Evolutionary conservation across 169 alveolate genomes (phyloP).

Genomic region (Eimeria nieschulzi): DNA sequence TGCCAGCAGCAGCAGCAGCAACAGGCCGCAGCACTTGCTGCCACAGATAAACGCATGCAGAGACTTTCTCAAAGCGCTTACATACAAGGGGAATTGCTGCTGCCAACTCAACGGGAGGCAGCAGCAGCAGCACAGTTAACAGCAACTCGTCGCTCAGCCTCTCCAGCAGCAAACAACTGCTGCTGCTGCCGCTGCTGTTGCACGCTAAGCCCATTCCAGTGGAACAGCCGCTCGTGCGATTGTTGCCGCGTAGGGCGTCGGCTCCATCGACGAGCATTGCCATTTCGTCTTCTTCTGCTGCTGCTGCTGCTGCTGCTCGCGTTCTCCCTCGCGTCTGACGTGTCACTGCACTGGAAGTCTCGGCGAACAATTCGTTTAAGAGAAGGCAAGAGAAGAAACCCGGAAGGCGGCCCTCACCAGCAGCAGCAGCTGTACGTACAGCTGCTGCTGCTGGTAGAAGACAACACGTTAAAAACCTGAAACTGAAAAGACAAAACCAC

Average conservation of each 20-base stretch:
- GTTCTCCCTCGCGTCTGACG: too few relatives aligned
- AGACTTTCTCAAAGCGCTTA: background rate
- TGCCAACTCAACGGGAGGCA: constrained; percentile 38
- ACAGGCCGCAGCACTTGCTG: constrained; percentile 42
- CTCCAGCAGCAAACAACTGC: constrained; percentile 16
- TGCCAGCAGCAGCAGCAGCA: constrained; percentile 31
- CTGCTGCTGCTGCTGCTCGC: constrained; percentile 34
- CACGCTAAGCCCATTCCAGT: background rate
- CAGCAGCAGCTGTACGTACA: constrained; percentile 17
- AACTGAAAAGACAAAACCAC: too few relatives aligned
- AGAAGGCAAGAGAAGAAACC: background rate
- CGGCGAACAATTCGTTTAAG: too few relatives aligned
- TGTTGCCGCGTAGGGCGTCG: background rate
- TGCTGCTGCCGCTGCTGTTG: constrained; percentile 14
- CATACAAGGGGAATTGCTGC: constrained; percentile 1
- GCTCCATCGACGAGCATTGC: constrained; percentile 8
- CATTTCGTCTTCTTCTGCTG: background rate
- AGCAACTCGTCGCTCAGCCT: constrained; percentile 30
- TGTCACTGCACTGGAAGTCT: too few relatives aligned
- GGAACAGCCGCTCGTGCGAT: background rate
- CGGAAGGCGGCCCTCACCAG: background rate
- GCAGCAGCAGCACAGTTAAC: constrained; percentile 45
- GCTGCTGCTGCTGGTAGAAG: constrained; percentile 2
- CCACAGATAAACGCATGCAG: constrained; percentile 19
- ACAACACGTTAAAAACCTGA: too few relatives aligned